Percentiles rank a stretch among this genome's conserved stretches.
phyloP scores from a whole-genome alignment of 2,329 filamentous ascomycete species.

The Fusarium sp. region DNA sequence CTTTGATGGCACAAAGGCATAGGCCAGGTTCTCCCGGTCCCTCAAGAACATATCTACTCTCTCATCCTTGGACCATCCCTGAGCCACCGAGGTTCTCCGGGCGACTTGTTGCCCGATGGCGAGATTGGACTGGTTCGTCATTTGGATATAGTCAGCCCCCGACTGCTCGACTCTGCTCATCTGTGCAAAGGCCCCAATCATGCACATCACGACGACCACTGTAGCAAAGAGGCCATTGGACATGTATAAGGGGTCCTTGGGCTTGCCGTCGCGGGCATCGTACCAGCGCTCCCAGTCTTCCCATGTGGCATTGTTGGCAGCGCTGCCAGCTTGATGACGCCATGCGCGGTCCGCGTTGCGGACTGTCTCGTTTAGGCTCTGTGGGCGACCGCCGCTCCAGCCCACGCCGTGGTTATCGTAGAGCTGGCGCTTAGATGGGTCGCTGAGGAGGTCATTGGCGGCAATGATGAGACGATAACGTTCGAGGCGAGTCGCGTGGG shows the following conservation, averaged over 20 bases:
- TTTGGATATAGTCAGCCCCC: constrained; percentile 72
- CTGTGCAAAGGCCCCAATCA: constrained; percentile 79
- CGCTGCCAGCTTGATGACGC: constrained; percentile 60
- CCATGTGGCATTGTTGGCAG: constrained; percentile 88
- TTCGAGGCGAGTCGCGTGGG: constrained; percentile 77
- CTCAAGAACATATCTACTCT: constrained; percentile 83
- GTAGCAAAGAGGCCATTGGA: constrained; percentile 81
- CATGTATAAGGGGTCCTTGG: constrained; percentile 70
- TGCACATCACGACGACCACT: constrained; percentile 76
- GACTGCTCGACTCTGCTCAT: constrained; percentile 75
- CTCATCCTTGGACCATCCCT: constrained; percentile 68
- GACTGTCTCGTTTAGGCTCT: constrained; percentile 57
- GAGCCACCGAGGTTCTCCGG: constrained; percentile 64
- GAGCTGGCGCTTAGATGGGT: constrained; percentile 79
- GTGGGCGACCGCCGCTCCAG: constrained; percentile 74
- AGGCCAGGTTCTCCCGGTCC: constrained; percentile 69
- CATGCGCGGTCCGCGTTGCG: constrained; percentile 60
- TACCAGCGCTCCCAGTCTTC: constrained; percentile 95
- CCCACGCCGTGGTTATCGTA: constrained; percentile 88
- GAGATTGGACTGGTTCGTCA: constrained; percentile 73
- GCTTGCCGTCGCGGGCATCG: constrained; percentile 60
- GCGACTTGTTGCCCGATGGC: constrained; percentile 72
- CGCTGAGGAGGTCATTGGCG: constrained; percentile 88
- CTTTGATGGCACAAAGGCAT: constrained; percentile 47
- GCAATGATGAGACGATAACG: constrained; percentile 90